Percentiles rank a stretch among this genome's conserved stretches.
Evolutionary conservation across 2,329 filamentous ascomycete species (phyloP).

Genomic region (Botryosphaeria dothidea): DNA sequence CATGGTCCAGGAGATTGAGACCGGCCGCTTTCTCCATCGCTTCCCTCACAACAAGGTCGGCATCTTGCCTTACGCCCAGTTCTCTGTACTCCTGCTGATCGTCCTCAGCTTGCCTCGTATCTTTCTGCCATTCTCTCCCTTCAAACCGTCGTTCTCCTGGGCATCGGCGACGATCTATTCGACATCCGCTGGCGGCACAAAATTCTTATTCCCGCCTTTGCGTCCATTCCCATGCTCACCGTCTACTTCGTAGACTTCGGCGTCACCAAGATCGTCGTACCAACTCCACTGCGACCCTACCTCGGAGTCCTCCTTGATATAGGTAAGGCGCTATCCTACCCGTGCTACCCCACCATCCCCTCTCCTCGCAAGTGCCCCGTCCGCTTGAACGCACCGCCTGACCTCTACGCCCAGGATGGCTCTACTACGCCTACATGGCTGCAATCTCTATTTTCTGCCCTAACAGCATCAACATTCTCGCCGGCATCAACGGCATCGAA

Average conservation of each 20-base stretch:
- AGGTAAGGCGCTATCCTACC: constrained; percentile 36
- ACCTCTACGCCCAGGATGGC: constrained; percentile 36
- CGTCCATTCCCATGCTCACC: constrained; percentile 87
- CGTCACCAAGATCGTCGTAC: constrained; percentile 92
- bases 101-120: constrained; percentile 79
- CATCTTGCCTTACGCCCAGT: no score
- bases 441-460: constrained; percentile 95
- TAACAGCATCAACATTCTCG: constrained; percentile 99
- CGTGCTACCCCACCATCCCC: not conserved
- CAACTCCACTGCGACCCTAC: constrained; percentile 79
- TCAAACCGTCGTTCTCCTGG: constrained; percentile 86
- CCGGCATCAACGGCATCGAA: constrained; percentile 98
- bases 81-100: not conserved
- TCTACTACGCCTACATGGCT: constrained; percentile 97
- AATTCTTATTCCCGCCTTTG: constrained; percentile 94
- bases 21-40: constrained; percentile 80
- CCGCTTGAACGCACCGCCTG: not conserved
- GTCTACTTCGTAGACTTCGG: constrained; percentile 99
- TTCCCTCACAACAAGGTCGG: constrained; percentile 88
- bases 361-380: not conserved
- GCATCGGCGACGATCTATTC: constrained; percentile 93
- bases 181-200: constrained; percentile 99
- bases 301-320: constrained; percentile 84
- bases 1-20: constrained; percentile 71
- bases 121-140: constrained; percentile 91